Percentiles rank a stretch among this genome's conserved stretches.
Evolutionary conservation across 2,329 filamentous ascomycete genomes (phyloP).

Genomic region (Metarhizium sp.): DNA sequence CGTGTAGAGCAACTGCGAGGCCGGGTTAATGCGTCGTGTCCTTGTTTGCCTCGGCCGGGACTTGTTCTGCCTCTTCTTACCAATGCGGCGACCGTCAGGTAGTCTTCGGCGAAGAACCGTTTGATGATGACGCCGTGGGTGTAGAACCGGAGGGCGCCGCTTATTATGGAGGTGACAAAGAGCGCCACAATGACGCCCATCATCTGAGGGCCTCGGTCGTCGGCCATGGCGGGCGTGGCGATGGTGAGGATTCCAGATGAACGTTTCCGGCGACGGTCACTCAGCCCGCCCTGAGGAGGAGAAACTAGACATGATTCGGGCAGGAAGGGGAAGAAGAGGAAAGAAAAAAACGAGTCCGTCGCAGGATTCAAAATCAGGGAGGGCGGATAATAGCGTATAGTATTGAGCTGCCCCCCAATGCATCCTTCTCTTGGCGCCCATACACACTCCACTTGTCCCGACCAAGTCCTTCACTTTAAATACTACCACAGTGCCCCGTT

Average conservation of each 20-base stretch:
- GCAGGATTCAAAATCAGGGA: too few species aligned
- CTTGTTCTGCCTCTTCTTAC: neutral
- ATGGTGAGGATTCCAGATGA: neutral
- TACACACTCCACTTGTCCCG: too few species aligned
- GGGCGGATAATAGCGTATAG: too few species aligned
- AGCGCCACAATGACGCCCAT: neutral
- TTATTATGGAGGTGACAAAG: neutral
- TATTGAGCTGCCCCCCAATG: too few species aligned
- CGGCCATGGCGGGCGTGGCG: neutral
- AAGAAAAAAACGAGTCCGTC: too few species aligned
- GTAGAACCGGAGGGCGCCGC: neutral
- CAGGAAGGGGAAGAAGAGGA: too few species aligned
- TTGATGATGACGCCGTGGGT: neutral
- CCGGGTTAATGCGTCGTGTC: neutral
- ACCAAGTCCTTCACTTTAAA: too few species aligned
- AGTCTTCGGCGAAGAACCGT: neutral
- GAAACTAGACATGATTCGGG: too few species aligned
- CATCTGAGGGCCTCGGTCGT: neutral
- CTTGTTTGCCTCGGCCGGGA: neutral
- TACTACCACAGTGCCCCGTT: too few species aligned
- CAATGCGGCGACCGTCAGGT: neutral
- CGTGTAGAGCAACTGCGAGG: neutral
- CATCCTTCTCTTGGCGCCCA: too few species aligned
- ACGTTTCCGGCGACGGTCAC: too few species aligned
- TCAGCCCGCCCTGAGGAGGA: too few species aligned